phyloP scores from a whole-genome alignment of 2,329 filamentous ascomycete species.

The Paecilomyces fulvus region DNA sequence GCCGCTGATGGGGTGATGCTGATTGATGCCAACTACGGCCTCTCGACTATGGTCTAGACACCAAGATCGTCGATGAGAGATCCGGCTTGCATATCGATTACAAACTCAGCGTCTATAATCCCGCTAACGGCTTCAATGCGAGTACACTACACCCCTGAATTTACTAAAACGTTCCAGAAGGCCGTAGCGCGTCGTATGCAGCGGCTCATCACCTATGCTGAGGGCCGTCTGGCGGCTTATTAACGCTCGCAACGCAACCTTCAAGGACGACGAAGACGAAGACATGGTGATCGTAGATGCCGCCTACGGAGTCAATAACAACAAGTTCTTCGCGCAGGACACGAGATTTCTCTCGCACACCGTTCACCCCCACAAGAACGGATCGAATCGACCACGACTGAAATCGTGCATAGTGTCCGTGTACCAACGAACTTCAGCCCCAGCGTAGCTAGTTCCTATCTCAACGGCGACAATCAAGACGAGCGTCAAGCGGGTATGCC shows the following conservation, averaged over 20 bases:
- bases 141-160: not conserved
- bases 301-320: constrained; percentile 9
- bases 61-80: constrained; percentile 8
- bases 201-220: constrained; percentile 6
- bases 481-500: not conserved
- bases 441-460: not conserved
- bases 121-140: constrained; percentile 8
- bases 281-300: constrained; percentile 9
- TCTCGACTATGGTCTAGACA: constrained; percentile 10
- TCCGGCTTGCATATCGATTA: constrained; percentile 4
- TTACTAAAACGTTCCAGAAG: not conserved
- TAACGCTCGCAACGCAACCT: constrained; percentile 6
- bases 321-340: constrained; percentile 14
- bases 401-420: constrained; percentile 11
- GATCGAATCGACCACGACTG: constrained; percentile 4
- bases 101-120: constrained; percentile 6
- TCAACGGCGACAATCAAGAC: not conserved
- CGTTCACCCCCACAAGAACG: constrained; percentile 10
- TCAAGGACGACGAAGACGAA: constrained; percentile 14
- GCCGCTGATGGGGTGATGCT: constrained; percentile 10
- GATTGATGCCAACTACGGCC: constrained; percentile 10
- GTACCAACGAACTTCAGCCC: not conserved
- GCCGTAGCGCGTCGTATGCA: constrained; percentile 1
- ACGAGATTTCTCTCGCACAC: constrained; percentile 10
- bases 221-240: constrained; percentile 5